Conservation (phyloP, 1,284 basidiomycete genomes). For the Pseudozyma tsukubaensis region DNA sequence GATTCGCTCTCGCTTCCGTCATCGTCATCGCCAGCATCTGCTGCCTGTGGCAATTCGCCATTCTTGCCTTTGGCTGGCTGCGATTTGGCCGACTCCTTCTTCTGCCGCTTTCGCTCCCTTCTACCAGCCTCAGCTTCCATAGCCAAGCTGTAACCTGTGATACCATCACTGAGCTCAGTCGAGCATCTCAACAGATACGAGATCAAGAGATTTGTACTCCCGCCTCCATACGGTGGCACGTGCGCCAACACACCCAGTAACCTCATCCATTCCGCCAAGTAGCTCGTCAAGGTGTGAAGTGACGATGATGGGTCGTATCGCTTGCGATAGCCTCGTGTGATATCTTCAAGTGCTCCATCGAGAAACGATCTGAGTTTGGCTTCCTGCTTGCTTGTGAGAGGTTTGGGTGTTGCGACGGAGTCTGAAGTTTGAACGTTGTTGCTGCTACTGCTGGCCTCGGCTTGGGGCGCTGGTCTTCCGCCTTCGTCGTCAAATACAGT, state of each 20-base stretch:
- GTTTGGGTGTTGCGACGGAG: slow-evolving; percentile 32
- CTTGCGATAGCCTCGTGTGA: slow-evolving; percentile 53
- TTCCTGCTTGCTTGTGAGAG: slow-evolving; percentile 51
- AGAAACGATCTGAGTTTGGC: slow-evolving; percentile 54
- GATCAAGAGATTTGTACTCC: slow-evolving; percentile 52
- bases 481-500: slow-evolving; percentile 24
- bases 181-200: slow-evolving; percentile 58
- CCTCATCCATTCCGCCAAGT: slow-evolving; percentile 41
- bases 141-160: slow-evolving; percentile 51
- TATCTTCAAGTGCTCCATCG: slow-evolving; percentile 48
- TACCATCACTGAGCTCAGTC: slow-evolving; percentile 57
- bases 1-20: slow-evolving; percentile 9
- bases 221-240: slow-evolving; percentile 52
- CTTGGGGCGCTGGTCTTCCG: slow-evolving; percentile 6
- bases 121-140: slow-evolving; percentile 28
- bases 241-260: slow-evolving; percentile 47
- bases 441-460: neutral
- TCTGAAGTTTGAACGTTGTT: slow-evolving; percentile 1
- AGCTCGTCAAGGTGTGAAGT: slow-evolving; percentile 43
- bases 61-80: neutral
- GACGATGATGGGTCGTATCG: slow-evolving; percentile 48
- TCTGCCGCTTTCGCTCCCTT: slow-evolving; percentile 15
- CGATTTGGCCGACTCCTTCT: neutral
- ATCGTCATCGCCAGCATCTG: neutral
- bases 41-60: neutral